Evolutionary conservation across 2,329 filamentous ascomycete genomes (phyloP).

Genomic region (Alternaria viburni): DNA sequence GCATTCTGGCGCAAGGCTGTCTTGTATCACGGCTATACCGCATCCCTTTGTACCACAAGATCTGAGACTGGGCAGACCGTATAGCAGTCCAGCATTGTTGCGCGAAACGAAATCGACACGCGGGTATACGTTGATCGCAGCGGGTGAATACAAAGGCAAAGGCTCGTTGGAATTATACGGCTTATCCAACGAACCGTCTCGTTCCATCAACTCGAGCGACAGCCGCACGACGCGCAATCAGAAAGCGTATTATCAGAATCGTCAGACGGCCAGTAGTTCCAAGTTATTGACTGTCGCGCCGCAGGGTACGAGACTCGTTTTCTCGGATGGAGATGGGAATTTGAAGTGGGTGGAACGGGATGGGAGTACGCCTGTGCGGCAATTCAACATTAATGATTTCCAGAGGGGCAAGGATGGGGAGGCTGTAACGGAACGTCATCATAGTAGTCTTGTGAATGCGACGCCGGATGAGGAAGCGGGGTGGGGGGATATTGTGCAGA

Average conservation of each 20-base stretch:
- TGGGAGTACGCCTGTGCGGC: constrained; percentile 63
- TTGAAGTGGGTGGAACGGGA: constrained; percentile 93
- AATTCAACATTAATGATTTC: constrained; percentile 63
- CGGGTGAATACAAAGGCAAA: constrained; percentile 89
- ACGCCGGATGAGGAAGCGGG: neutral
- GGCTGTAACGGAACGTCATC: neutral
- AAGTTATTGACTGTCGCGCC: constrained; percentile 81
- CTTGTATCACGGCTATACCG: constrained; percentile 72
- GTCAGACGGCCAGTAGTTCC: constrained; percentile 79
- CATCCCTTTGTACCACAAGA: constrained; percentile 70
- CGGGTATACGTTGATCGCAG: constrained; percentile 75
- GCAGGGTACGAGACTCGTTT: constrained; percentile 82
- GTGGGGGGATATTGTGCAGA: constrained; percentile 72
- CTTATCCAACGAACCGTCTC: constrained; percentile 52
- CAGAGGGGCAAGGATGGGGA: neutral
- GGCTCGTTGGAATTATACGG: constrained; percentile 89
- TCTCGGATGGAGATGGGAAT: constrained; percentile 82
- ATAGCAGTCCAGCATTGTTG: constrained; percentile 62
- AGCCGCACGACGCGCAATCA: constrained; percentile 51
- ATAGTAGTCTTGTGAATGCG: neutral
- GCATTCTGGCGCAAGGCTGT: constrained; percentile 81
- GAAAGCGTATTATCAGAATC: constrained; percentile 62
- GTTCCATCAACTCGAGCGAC: constrained; percentile 39
- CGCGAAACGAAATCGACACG: constrained; percentile 59
- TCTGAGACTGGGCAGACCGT: constrained; percentile 62